phyloP scores from a whole-genome alignment of 768 basidiomycete genomes.

The Termitomyces sp. region DNA sequence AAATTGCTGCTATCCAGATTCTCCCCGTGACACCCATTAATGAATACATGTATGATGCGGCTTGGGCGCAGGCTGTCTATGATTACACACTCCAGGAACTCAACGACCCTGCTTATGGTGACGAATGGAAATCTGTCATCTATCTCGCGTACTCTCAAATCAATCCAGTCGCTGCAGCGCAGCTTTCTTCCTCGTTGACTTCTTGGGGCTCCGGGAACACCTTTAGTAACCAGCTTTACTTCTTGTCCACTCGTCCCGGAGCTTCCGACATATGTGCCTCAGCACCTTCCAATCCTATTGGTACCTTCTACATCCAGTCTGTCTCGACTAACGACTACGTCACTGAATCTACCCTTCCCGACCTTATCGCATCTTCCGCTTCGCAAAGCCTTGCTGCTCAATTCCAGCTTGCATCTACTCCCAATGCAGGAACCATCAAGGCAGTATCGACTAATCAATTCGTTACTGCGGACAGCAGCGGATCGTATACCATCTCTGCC shows the following conservation, averaged over 20 bases:
- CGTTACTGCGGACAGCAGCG: slow-evolving; percentile 31
- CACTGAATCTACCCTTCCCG: slow-evolving; percentile 18
- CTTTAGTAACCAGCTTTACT: slow-evolving; percentile 29
- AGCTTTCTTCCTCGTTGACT: slow-evolving; percentile 27
- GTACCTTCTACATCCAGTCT: slow-evolving; percentile 27
- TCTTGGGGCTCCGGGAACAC: slow-evolving; percentile 32
- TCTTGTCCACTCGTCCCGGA: slow-evolving; percentile 29
- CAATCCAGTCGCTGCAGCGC: slow-evolving; percentile 23
- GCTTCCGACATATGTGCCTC: slow-evolving; percentile 27
- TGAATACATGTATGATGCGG: slow-evolving; percentile 29
- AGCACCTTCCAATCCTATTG: slow-evolving; percentile 23
- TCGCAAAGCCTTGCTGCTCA: slow-evolving; percentile 18
- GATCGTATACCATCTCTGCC: slow-evolving; percentile 24
- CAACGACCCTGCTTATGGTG: slow-evolving; percentile 22
- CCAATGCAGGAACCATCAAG: slow-evolving; percentile 28
- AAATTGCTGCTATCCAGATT: slow-evolving; percentile 35
- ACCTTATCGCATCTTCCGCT: slow-evolving; percentile 24
- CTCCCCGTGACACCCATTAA: slow-evolving; percentile 33
- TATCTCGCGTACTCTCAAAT: slow-evolving; percentile 30
- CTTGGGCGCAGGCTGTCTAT: slow-evolving; percentile 27
- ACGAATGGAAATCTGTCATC: slow-evolving; percentile 34
- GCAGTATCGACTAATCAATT: slow-evolving; percentile 22
- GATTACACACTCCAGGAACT: slow-evolving; percentile 26
- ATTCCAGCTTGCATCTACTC: slow-evolving; percentile 27
- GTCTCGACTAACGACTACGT: slow-evolving; percentile 22